Evolutionary conservation across 2,329 filamentous ascomycete genomes (phyloP).

Genomic region (Aulographum hederae): DNA sequence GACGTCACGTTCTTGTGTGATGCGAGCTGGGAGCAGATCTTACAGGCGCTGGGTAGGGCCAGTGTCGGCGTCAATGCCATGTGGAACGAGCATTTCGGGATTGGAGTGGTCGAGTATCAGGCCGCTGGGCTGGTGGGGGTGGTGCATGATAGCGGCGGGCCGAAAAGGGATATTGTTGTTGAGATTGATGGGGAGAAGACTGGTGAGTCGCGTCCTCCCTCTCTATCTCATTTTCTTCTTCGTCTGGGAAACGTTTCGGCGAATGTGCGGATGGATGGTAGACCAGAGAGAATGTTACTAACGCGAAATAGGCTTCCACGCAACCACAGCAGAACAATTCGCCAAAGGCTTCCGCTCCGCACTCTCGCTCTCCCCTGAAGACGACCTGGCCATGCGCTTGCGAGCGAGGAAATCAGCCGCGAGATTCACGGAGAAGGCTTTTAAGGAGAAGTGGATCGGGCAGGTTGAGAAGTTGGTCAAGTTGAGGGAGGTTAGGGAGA

Average conservation of each 20-base stretch:
- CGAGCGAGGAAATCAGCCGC: slow-evolving; percentile 62
- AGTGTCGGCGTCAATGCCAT: slow-evolving; percentile 90
- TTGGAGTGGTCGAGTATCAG: slow-evolving; percentile 95
- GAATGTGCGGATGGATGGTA: background rate
- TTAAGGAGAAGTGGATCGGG: slow-evolving; percentile 58
- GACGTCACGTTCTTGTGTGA: slow-evolving; percentile 77
- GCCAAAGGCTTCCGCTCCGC: slow-evolving; percentile 65
- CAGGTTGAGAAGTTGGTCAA: slow-evolving; percentile 57
- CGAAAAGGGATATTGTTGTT: slow-evolving; percentile 83
- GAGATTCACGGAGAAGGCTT: slow-evolving; percentile 77
- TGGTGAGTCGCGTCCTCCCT: slow-evolving; percentile 29
- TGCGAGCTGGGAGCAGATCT: slow-evolving; percentile 72
- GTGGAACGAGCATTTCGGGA: slow-evolving; percentile 99
- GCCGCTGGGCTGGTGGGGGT: slow-evolving; percentile 85
- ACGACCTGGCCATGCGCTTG: slow-evolving; percentile 56
- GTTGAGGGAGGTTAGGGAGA: slow-evolving; percentile 18
- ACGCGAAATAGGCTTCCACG: slow-evolving; percentile 52
- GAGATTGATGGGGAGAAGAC: slow-evolving; percentile 61
- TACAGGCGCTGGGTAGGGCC: slow-evolving; percentile 57
- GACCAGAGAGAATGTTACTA: background rate
- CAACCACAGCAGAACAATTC: slow-evolving; percentile 60
- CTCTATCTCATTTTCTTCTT: slow-evolving; percentile 1
- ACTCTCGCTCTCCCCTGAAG: slow-evolving; percentile 40
- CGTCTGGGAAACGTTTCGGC: background rate
- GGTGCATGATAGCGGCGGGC: slow-evolving; percentile 83